These are phyloP conservation scores for Collariella sp. DNA, from an alignment of 495 filamentous ascomycete species.

Conservation along the genomic window DNA sequence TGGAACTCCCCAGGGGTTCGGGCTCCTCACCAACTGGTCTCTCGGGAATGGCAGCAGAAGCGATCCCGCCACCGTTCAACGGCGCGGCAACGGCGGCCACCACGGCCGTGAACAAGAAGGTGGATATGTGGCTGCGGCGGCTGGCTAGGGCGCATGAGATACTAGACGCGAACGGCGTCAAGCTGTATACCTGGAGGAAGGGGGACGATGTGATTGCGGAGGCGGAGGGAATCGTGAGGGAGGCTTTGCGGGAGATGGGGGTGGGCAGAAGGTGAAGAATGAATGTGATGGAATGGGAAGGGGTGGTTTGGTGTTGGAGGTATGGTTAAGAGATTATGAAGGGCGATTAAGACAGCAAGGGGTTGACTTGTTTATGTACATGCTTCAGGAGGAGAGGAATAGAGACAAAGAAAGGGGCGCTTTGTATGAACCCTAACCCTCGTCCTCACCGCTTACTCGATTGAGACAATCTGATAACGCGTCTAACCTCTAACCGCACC, in stretches of 20 bases:
- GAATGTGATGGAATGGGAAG: background rate
- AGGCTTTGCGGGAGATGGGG: conserved; percentile 32
- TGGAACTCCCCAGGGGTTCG: conserved; percentile 15
- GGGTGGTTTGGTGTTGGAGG: background rate
- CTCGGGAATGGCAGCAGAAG: background rate
- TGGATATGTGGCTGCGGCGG: conserved; percentile 73
- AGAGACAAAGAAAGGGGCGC: no score
- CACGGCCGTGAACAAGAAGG: conserved; percentile 55
- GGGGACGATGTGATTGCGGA: conserved; percentile 64
- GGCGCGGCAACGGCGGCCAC: conserved; percentile 2
- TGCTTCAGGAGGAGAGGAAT: no score
- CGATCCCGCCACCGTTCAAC: background rate
- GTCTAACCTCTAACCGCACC: no score
- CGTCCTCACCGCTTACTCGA: no score
- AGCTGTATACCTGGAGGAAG: conserved; percentile 73
- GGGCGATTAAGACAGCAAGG: background rate
- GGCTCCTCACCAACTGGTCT: background rate
- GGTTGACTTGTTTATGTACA: background rate
- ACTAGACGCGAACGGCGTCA: conserved; percentile 59
- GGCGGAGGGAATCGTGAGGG: conserved; percentile 41
- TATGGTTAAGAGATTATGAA: background rate
- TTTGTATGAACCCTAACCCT: no score
- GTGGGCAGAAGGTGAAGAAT: background rate
- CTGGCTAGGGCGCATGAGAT: conserved; percentile 67
- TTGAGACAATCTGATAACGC: no score